Conservation (phyloP, 208 protist species). For the Naegleria lovaniensis region DNA sequence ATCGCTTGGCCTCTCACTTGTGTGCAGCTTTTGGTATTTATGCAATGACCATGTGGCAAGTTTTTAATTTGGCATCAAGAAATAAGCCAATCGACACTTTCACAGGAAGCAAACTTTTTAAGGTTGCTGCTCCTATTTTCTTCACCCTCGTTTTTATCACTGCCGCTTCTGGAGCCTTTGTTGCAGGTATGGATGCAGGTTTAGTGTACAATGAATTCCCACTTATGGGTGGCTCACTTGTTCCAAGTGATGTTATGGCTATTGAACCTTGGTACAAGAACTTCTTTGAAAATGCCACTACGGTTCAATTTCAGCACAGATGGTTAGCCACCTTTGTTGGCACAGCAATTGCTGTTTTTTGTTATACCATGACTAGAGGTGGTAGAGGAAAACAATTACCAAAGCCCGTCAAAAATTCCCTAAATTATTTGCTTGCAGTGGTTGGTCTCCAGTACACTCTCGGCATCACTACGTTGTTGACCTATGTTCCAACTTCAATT, state of each 20-base stretch:
- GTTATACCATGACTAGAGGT: background rate
- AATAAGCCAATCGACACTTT: background rate
- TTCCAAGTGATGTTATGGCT: background rate
- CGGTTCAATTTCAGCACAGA: constrained; percentile 17
- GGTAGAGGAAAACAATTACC: background rate
- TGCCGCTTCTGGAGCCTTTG: constrained; percentile 72
- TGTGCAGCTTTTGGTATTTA: constrained; percentile 88
- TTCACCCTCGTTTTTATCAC: constrained; percentile 50
- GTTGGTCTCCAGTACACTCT: background rate
- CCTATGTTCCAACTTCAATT: background rate
- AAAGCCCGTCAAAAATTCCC: background rate
- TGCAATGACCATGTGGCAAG: constrained; percentile 42
- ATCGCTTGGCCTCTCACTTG: constrained; percentile 84
- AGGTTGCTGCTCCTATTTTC: background rate
- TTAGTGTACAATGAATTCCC: constrained; percentile 70
- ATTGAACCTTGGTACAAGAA: background rate
- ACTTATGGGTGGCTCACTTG: background rate
- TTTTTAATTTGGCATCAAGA: constrained; percentile 56
- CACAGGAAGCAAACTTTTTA: background rate
- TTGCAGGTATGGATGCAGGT: constrained; percentile 76
- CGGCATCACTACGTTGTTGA: constrained; percentile 22
- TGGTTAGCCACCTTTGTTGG: background rate
- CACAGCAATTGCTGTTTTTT: background rate
- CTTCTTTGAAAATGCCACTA: constrained; percentile 21
- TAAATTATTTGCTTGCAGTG: background rate